phyloP scores from a whole-genome alignment of 2,329 filamentous ascomycete species.

The Immersiporthe knoxdaviesiana region DNA sequence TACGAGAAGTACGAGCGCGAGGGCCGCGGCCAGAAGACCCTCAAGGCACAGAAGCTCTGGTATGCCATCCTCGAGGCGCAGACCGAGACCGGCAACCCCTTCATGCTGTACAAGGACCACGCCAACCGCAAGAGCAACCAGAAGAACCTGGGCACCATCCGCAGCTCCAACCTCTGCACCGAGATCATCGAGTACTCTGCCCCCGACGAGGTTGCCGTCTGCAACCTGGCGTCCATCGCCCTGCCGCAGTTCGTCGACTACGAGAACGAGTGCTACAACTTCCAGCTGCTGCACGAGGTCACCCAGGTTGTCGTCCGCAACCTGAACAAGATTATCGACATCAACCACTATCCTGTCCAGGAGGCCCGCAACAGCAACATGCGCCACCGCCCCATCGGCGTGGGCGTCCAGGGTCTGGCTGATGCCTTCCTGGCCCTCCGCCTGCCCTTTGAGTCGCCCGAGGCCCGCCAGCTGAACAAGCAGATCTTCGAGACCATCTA shows the following conservation, averaged over 20 bases:
- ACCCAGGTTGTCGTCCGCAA: constrained; percentile 91
- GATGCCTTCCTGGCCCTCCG: constrained; percentile 97
- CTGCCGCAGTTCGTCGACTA: constrained; percentile 91
- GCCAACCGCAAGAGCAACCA: constrained; percentile 99
- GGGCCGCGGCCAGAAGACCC: constrained; percentile 83
- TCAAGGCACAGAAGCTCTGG: constrained; percentile 99
- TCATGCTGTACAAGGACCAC: constrained; percentile 99
- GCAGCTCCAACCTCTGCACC: constrained; percentile 97
- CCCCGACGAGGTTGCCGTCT: constrained; percentile 97
- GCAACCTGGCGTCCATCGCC: constrained; percentile 94
- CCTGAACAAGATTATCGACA: constrained; percentile 96
- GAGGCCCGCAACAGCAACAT: constrained; percentile 97
- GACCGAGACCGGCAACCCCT: constrained; percentile 98
- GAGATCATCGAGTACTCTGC: constrained; percentile 98
- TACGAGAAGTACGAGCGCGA: constrained; percentile 92
- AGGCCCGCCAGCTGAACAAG: constrained; percentile 91
- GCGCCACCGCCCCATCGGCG: constrained; percentile 92
- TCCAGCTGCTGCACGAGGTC: constrained; percentile 95
- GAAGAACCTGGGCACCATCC: constrained; percentile 98
- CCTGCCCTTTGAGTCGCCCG: constrained; percentile 93
- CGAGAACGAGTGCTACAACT: constrained; percentile 83
- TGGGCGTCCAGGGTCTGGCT: constrained; percentile 96
- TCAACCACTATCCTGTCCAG: constrained; percentile 96
- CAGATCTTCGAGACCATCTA: constrained; percentile 99
- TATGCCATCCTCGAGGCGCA: constrained; percentile 98